These are phyloP conservation scores for Fremontodendron californicum DNA, from an alignment of 345 rosid species.

Conservation along the genomic window DNA sequence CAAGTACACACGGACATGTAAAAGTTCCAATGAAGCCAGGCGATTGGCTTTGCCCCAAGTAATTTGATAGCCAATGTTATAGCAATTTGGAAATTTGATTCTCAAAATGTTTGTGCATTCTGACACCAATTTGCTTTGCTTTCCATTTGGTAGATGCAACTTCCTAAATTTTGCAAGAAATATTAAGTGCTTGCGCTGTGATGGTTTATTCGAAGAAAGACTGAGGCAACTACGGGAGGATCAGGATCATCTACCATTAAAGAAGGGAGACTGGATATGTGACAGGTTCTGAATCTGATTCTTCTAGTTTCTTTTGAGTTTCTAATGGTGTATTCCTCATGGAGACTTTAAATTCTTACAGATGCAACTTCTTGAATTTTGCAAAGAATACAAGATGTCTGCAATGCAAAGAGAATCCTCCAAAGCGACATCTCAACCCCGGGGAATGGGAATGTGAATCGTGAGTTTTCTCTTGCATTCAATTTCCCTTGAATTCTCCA, in stretches of 20 bases:
- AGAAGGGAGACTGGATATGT: slow-evolving; percentile 96
- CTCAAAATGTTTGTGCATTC: not conserved
- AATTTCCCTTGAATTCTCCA: not conserved
- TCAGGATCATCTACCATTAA: slow-evolving; percentile 71
- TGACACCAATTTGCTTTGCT: not conserved
- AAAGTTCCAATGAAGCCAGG: slow-evolving; percentile 56
- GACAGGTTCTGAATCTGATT: slow-evolving; percentile 40
- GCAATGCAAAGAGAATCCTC: slow-evolving; percentile 74
- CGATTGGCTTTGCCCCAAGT: slow-evolving; percentile 85
- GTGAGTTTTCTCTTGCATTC: slow-evolving; percentile 40
- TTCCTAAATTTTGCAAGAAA: slow-evolving; percentile 83
- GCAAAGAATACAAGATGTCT: slow-evolving; percentile 78
- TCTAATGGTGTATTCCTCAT: slow-evolving; percentile 9
- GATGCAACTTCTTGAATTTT: slow-evolving; percentile 84
- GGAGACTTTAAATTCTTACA: slow-evolving; percentile 26
- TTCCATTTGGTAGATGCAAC: slow-evolving; percentile 54
- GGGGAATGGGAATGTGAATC: slow-evolving; percentile 98
- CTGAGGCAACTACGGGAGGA: slow-evolving; percentile 53
- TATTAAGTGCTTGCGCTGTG: slow-evolving; percentile 68
- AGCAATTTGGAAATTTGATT: not conserved
- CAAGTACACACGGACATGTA: slow-evolving; percentile 17
- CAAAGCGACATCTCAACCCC: slow-evolving; percentile 66
- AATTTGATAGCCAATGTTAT: slow-evolving; percentile 13
- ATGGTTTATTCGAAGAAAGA: slow-evolving; percentile 54
- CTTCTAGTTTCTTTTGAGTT: slow-evolving; percentile 1